A percentile compares a stretch with the other conserved stretches of the same genome.
Evolutionary conservation across 257 asterid species (phyloP).

Genomic region (Salvia splendens): DNA sequence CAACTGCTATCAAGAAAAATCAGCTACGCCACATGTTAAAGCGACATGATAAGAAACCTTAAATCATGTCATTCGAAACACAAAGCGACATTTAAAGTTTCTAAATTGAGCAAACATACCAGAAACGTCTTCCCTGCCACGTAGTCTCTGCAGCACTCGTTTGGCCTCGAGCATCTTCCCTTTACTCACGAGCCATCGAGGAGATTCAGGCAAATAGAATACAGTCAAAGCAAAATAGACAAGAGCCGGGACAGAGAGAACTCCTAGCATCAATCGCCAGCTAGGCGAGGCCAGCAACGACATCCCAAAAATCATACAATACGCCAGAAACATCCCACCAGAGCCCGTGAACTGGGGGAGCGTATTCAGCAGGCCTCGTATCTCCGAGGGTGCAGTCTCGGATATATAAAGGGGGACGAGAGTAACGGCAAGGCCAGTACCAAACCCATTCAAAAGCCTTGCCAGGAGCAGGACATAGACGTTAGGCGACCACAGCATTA

Average conservation of each 20-base stretch:
- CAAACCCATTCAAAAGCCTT: slow-evolving; percentile 77
- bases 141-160: slow-evolving; percentile 63
- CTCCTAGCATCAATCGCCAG: slow-evolving; percentile 85
- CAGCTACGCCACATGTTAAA: slow-evolving; percentile 21
- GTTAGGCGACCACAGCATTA: slow-evolving; percentile 87
- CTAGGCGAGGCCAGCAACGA: slow-evolving; percentile 60
- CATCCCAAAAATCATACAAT: slow-evolving; percentile 78
- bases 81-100: too few relatives aligned
- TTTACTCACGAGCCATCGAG: slow-evolving; percentile 86
- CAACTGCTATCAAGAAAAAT: background rate
- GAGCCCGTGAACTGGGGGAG: slow-evolving; percentile 80
- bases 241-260: slow-evolving; percentile 75
- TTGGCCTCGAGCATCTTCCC: slow-evolving; percentile 79
- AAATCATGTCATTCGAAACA: background rate
- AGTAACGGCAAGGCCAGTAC: slow-evolving; percentile 75
- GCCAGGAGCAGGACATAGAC: slow-evolving; percentile 71
- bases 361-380: slow-evolving; percentile 70
- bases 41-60: background rate
- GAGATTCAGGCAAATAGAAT: slow-evolving; percentile 76
- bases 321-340: slow-evolving; percentile 75
- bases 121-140: slow-evolving; percentile 80
- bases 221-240: slow-evolving; percentile 55
- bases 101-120: slow-evolving; percentile 40
- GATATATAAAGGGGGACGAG: slow-evolving; percentile 77
- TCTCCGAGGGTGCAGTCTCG: slow-evolving; percentile 84